phyloP scores from a whole-genome alignment of 768 basidiomycete species.

The Termitomyces titanicus region DNA sequence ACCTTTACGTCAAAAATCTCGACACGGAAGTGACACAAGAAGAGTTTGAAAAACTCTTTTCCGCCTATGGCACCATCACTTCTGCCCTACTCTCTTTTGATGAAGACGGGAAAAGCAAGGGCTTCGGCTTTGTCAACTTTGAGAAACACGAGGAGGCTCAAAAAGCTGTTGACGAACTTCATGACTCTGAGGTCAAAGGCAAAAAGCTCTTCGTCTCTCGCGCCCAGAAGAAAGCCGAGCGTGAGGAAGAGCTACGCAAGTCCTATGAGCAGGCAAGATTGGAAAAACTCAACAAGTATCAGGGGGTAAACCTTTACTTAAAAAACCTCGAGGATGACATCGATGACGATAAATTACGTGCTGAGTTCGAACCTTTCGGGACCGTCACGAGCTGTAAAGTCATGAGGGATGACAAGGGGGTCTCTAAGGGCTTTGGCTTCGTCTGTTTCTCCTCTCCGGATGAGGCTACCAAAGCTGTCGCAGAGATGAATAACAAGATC shows the following conservation, averaged over 20 bases:
- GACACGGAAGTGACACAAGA: slow-evolving; percentile 80
- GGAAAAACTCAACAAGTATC: slow-evolving; percentile 98
- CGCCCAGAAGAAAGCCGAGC: slow-evolving; percentile 98
- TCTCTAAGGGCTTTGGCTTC: slow-evolving; percentile 96
- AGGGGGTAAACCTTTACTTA: slow-evolving; percentile 98
- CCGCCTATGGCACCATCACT: slow-evolving; percentile 75
- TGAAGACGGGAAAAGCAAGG: slow-evolving; percentile 90
- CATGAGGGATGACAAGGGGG: slow-evolving; percentile 95
- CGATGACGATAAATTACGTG: slow-evolving; percentile 94
- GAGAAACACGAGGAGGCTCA: slow-evolving; percentile 91
- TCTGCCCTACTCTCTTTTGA: slow-evolving; percentile 84
- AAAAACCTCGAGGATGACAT: slow-evolving; percentile 99
- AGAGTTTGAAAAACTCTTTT: slow-evolving; percentile 83
- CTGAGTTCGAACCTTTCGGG: slow-evolving; percentile 96
- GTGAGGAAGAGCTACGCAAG: slow-evolving; percentile 92
- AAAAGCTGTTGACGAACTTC: slow-evolving; percentile 82
- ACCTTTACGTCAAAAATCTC: slow-evolving; percentile 97
- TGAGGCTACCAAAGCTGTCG: slow-evolving; percentile 98
- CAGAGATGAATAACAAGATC: slow-evolving; percentile 99
- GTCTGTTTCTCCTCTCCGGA: slow-evolving; percentile 99
- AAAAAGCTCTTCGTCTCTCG: slow-evolving; percentile 93
- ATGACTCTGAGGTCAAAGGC: slow-evolving; percentile 82
- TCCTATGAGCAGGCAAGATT: slow-evolving; percentile 94
- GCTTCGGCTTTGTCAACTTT: slow-evolving; percentile 98
- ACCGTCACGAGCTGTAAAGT: slow-evolving; percentile 98